Conservation (phyloP, 1,284 basidiomycete species). For the Wolfiporia cocos region DNA sequence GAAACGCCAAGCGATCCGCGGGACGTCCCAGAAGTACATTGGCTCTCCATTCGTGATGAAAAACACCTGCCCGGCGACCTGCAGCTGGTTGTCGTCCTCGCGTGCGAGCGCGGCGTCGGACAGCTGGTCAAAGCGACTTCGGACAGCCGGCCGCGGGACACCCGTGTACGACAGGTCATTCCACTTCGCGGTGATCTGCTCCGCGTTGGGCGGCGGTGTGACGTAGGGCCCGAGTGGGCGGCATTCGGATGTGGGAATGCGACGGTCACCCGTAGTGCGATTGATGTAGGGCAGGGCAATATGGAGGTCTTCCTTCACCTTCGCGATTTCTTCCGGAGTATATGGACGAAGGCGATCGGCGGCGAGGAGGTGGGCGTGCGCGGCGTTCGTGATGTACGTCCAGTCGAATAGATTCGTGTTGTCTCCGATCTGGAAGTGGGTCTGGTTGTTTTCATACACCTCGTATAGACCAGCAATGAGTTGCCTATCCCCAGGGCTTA, state of each 20-base stretch:
- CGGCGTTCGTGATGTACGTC: slow-evolving; percentile 97
- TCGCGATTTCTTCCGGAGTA: slow-evolving; percentile 36
- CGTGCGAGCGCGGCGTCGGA: slow-evolving; percentile 48
- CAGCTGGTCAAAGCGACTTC: slow-evolving; percentile 73
- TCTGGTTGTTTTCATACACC: slow-evolving; percentile 80
- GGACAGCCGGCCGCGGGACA: slow-evolving; percentile 54
- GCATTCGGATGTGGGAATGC: slow-evolving; percentile 72
- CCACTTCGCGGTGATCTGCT: slow-evolving; percentile 57
- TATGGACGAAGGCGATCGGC: slow-evolving; percentile 72
- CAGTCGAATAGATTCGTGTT: slow-evolving; percentile 96
- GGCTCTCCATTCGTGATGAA: slow-evolving; percentile 99
- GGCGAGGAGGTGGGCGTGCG: slow-evolving; percentile 91
- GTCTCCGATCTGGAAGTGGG: slow-evolving; percentile 90
- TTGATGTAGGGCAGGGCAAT: slow-evolving; percentile 60
- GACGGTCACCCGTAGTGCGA: slow-evolving; percentile 52
- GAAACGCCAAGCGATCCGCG: slow-evolving; percentile 79
- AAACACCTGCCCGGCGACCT: slow-evolving; percentile 91
- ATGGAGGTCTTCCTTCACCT: slow-evolving; percentile 29
- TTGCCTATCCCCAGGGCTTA: slow-evolving; percentile 88
- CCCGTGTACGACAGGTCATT: slow-evolving; percentile 40
- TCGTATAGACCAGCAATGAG: slow-evolving; percentile 77
- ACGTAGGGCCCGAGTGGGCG: slow-evolving; percentile 79
- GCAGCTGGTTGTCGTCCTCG: slow-evolving; percentile 46
- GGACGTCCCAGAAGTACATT: slow-evolving; percentile 94
- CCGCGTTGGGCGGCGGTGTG: slow-evolving; percentile 51